Conservation (phyloP, 805 yeast species). For the Pichia sporocuriosa region DNA sequence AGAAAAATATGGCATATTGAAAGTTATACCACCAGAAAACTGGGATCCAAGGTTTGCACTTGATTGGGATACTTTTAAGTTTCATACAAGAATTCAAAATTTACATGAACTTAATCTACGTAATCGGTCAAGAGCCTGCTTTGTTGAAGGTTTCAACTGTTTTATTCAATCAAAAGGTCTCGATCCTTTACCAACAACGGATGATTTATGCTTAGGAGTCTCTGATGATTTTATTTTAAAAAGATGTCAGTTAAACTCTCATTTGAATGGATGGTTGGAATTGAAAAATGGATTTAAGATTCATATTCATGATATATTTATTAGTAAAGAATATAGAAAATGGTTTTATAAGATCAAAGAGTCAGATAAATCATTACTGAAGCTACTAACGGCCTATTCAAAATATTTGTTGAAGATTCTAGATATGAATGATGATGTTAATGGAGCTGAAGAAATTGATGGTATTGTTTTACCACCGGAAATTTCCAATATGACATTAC, state of each 20-base stretch:
- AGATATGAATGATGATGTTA: neutral
- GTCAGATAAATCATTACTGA: constrained; percentile 1
- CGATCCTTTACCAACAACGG: constrained; percentile 3
- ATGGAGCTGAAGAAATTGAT: neutral
- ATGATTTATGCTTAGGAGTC: constrained; percentile 14
- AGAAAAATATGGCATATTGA: constrained; percentile 42
- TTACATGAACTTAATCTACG: constrained; percentile 56
- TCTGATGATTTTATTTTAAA: constrained; percentile 1
- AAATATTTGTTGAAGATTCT: constrained; percentile 1
- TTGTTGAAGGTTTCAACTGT: constrained; percentile 54
- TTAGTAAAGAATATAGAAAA: constrained; percentile 11
- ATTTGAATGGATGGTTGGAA: constrained; percentile 14
- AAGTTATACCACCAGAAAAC: constrained; percentile 43
- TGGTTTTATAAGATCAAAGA: constrained; percentile 10
- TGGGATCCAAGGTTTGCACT: constrained; percentile 55
- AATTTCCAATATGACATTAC: constrained; percentile 2
- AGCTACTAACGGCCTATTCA: constrained; percentile 3
- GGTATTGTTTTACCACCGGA: constrained; percentile 1
- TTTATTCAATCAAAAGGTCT: constrained; percentile 41
- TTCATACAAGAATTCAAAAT: constrained; percentile 64
- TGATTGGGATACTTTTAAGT: constrained; percentile 45
- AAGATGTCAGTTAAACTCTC: neutral
- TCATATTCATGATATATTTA: constrained; percentile 29
- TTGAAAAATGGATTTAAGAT: constrained; percentile 16
- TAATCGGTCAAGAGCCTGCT: constrained; percentile 57